Base-by-base conservation (phyloP, 1,139 yeast genomes). In the Protomyces lactucae-debilis region DNA sequence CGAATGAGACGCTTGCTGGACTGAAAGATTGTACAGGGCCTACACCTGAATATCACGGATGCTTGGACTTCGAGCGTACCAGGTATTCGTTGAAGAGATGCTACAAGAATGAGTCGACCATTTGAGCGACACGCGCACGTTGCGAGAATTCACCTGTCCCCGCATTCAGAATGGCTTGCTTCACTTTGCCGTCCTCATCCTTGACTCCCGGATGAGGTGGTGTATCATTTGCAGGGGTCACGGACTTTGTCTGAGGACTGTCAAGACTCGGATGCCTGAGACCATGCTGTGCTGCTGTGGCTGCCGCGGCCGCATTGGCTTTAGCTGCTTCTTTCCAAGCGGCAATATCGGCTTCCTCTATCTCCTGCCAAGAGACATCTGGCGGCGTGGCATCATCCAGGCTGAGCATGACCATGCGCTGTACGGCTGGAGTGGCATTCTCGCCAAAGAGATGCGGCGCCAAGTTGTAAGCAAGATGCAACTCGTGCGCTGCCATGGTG, bases 381-480 rank as follows among this genome's bases (percentile, higher is more conserved):
- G 48, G 48, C 21, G 55, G 55, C 3, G 55, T 51, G 0, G 46
- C 32, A 45, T 57, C 61, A 37, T 48, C 55, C 8, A 51, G 28
- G 18, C 46, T 18, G 16, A 52, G 53, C 40, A 51, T 51, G n/a
- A 59, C 36, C 63, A 59, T 52, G n/a, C 57, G 28, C 35, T 55
- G 53, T 18, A 59, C 53, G 14, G 57, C 40, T 18, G 53, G 63
- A 39, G 57, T 16, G 1, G 63, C 52, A 10, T 18, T 43, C 21
- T 59, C 63, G 39, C 53, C 53, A 18, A 59, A 59, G 21, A 52
- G 43, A 16, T 59, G 63, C 10, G 63, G 63, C 18, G 63, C 52
- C 35, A 59, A 57, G 45, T 28, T 21, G 25, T 59, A 39, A 14
- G 57, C 54, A 16, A 59, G 35, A 25, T 55, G 57, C 45, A 59